phyloP scores from a whole-genome alignment of 306 rosid species.

The Lathyrus oleraceus region DNA sequence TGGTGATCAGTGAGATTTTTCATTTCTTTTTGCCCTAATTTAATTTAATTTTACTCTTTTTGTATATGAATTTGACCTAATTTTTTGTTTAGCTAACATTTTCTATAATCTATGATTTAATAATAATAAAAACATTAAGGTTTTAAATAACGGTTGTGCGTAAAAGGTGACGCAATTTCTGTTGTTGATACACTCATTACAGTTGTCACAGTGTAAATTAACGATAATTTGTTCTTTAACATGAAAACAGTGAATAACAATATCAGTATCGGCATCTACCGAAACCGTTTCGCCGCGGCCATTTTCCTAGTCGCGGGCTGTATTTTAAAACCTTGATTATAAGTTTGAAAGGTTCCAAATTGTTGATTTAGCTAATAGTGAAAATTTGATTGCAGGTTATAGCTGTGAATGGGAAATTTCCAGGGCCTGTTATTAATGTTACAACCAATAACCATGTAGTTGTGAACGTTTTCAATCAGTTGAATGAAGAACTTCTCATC shows the following conservation, averaged over 20 bases:
- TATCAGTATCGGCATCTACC: too few relatives aligned
- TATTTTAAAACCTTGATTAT: background rate
- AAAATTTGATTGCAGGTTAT: slow-evolving; percentile 61
- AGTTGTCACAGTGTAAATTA: too few relatives aligned
- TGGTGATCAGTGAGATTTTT: slow-evolving; percentile 2
- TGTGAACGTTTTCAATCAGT: slow-evolving; percentile 64
- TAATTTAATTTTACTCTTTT: background rate
- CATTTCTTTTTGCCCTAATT: background rate
- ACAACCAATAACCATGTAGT: slow-evolving; percentile 74
- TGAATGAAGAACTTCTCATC: slow-evolving; percentile 73
- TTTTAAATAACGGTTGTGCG: too few relatives aligned
- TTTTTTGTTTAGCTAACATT: background rate
- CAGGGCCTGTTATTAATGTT: slow-evolving; percentile 72
- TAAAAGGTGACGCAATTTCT: too few relatives aligned
- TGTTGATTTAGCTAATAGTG: slow-evolving; percentile 14
- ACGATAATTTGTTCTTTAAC: too few relatives aligned
- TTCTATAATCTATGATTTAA: background rate
- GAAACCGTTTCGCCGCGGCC: too few relatives aligned
- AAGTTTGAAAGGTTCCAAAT: background rate
- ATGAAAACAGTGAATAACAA: too few relatives aligned
- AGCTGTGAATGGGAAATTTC: slow-evolving; percentile 69
- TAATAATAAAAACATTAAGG: background rate
- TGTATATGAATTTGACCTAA: background rate
- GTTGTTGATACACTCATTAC: too few relatives aligned
- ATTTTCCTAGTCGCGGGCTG: too few relatives aligned